Conservation (phyloP, 805 yeast species). For the Yarrowia phangngaensis region DNA sequence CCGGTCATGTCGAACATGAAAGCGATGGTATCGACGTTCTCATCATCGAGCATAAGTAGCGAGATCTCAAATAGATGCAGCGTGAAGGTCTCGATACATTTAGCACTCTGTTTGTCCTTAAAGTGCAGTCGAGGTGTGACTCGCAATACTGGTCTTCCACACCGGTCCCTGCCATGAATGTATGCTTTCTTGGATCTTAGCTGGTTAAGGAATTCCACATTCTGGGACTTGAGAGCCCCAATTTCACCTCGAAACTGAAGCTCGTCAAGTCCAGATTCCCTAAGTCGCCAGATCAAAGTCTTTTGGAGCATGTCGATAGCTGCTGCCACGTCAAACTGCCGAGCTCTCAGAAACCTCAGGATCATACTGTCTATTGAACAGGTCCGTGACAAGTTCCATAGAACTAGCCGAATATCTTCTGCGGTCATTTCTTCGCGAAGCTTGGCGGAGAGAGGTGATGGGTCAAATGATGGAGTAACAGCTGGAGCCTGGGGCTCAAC, state of each 20-base stretch:
- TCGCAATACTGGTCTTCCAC: constrained; percentile 89
- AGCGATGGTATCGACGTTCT: constrained; percentile 62
- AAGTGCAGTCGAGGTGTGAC: constrained; percentile 55
- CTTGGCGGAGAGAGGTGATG: constrained; percentile 1
- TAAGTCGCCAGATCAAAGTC: constrained; percentile 88
- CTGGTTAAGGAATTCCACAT: constrained; percentile 83
- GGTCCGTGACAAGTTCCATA: constrained; percentile 43
- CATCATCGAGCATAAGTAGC: constrained; percentile 47
- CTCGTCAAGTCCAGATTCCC: constrained; percentile 77
- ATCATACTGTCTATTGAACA: constrained; percentile 62
- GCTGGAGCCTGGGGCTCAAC: constrained; percentile 13
- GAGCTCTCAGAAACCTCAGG: constrained; percentile 84
- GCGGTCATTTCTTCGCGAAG: constrained; percentile 5
- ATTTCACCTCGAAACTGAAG: constrained; percentile 56
- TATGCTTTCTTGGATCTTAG: constrained; percentile 92
- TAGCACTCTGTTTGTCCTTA: constrained; percentile 52
- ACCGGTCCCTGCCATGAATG: constrained; percentile 93
- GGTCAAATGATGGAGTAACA: constrained; percentile 20
- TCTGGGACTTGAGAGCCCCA: constrained; percentile 59
- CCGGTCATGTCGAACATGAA: constrained; percentile 71
- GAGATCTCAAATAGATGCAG: constrained; percentile 64
- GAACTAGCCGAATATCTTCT: constrained; percentile 27
- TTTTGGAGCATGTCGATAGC: constrained; percentile 77
- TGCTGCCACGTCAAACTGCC: constrained; percentile 81
- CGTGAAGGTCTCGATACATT: constrained; percentile 62